Percentiles rank a stretch among this genome's conserved stretches.
Conservation (phyloP, 768 basidiomycete genomes). For the Termitomyces sp. region DNA sequence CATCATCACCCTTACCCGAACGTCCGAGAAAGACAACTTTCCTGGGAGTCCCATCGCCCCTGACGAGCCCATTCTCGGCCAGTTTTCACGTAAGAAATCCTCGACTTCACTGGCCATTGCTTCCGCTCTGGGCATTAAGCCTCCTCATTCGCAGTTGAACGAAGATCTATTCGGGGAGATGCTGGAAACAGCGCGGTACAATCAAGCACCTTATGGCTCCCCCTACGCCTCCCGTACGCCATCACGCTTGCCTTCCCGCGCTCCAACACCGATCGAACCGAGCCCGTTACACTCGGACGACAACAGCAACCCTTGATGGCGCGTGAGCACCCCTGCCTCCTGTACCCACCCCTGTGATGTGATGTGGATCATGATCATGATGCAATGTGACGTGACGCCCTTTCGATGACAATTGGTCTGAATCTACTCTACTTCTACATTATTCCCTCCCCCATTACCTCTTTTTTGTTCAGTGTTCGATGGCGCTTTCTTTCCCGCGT, state of each 20-base stretch:
- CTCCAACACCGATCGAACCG: slow-evolving; percentile 22
- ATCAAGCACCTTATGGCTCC: slow-evolving; percentile 36
- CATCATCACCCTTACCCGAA: slow-evolving; percentile 20
- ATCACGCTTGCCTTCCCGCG: slow-evolving; percentile 28
- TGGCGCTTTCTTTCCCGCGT: neutral
- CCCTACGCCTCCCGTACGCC: slow-evolving; percentile 33
- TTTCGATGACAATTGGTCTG: slow-evolving; percentile 8
- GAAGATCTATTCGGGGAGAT: slow-evolving; percentile 20
- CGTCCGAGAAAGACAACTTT: slow-evolving; percentile 23
- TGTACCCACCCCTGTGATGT: neutral
- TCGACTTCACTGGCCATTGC: slow-evolving; percentile 46
- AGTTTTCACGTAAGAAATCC: slow-evolving; percentile 42
- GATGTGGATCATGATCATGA: slow-evolving; percentile 4
- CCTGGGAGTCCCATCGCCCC: slow-evolving; percentile 33
- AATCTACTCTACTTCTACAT: slow-evolving; percentile 7
- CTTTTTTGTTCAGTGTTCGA: neutral
- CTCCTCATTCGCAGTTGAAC: slow-evolving; percentile 7
- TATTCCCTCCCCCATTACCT: neutral
- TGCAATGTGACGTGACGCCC: slow-evolving; percentile 4
- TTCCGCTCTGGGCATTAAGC: slow-evolving; percentile 40
- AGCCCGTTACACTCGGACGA: slow-evolving; percentile 14
- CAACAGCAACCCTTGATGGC: slow-evolving; percentile 8
- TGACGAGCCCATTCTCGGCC: slow-evolving; percentile 56
- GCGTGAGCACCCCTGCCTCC: neutral
- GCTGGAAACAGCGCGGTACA: slow-evolving; percentile 31